Evolutionary conservation across 306 rosid genomes (phyloP), one percentile per base, ranked within the genome.

Genomic region (Corylus americana): DNA sequence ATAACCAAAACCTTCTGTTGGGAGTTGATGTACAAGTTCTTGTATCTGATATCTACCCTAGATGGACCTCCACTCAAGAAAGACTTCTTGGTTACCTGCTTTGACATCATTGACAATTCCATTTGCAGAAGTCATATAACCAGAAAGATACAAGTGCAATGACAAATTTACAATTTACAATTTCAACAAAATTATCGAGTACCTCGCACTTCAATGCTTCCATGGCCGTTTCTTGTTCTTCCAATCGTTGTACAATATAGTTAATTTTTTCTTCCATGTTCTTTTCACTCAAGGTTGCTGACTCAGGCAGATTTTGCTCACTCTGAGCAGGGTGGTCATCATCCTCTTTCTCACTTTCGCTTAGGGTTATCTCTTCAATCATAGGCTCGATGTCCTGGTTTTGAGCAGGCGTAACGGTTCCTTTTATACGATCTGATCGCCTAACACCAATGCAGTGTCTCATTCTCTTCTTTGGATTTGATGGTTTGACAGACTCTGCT

Each of bases 381-480:
- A 62, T 48, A 42, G 75, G 86, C 70, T 79, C 84, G 37, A 64
- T 31, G 18, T 47, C 77, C 16, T 3, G 71, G 12, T 48, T 81
- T 42, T 31, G 44, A 55, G 82, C 14, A 27, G 68, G 64, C 14
- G 18, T 49, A 69, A 45, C 42, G 0, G 77, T 54, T 53, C 86
- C 81, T 70, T 62, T 87, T 48, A 93, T 72, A 50, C 93, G 94
- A 8, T 71, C 53, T 5, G 93, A 94, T 55, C 94, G 90, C 84
- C 97, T 87, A 70, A 83, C 17, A 8, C 70, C 5, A 14, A 53
- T 7, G 13, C 4, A 11, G 39, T 3, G 14, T 61, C 62, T 80
- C 62, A 83, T 20, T 20, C 51, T 85, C 70, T 83, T 85, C 74
- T 31, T 85, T 37, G 78, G 68, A 59, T 55, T 55, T 22, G 53